Base-by-base conservation (phyloP, 2,329 filamentous ascomycete genomes). In the Calonectria crousiana region DNA sequence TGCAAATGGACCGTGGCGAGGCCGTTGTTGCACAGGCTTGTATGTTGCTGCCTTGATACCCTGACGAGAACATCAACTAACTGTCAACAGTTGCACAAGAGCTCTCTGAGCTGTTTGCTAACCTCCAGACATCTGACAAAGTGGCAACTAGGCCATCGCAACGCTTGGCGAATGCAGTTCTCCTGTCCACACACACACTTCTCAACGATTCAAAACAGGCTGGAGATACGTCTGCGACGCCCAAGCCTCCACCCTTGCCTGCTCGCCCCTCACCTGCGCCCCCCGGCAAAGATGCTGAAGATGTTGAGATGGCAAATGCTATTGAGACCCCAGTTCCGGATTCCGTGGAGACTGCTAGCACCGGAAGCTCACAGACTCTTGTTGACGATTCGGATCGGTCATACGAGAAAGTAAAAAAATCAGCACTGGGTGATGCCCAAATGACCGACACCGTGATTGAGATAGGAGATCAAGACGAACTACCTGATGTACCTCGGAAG, bases 151-250 rank as follows among this genome's bases (percentile, higher is more conserved):
- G 89, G 53, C 95, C 95, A 2, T 92, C 93, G 4, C 93, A 94
- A 78, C 92, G 95, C 77, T 89, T 98, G 41, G 95, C 95, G 32
- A 93, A 95, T 65, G 90, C 96, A 49, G 95, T 95, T 1, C 88
- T 98, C 28, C 91, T 95, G 2, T 88, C 88, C 4, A 88, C 87
- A 0, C 84, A 84, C 52, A 84, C 84, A 2, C 79, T 86, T 6
- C 80, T 86, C 6, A 82, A 82, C 30, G 81, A 82, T 32, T 70
- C 81, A 1, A 84, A 84, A 69, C 77, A 79, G 67, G 58, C 79
- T 14, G 64, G 76, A 5, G 82, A 84, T 62, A 44, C 78, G 9
- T 68, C 78, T 16, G 58, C 73, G 8, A 76, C 77, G 6, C 41
- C 79, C 4, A 77, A 82, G 18, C 87, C 88, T 3, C 90, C 89